Evolutionary conservation across 2,329 filamentous ascomycete genomes (phyloP).

Genomic region (Trichoderma koningiopsis): DNA sequence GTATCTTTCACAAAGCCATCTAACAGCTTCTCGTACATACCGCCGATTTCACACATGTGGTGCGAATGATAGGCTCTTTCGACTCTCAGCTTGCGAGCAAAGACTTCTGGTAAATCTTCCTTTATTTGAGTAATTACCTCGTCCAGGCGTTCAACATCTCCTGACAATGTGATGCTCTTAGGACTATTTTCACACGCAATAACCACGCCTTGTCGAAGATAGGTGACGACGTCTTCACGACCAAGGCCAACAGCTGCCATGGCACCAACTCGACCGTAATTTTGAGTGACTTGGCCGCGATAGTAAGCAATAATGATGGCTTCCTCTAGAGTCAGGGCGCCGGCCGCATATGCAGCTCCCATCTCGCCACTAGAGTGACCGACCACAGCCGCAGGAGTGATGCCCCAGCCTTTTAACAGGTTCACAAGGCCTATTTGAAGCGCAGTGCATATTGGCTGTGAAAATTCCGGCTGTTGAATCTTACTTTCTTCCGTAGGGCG

Average conservation of each 20-base stretch:
- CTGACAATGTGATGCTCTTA: constrained; percentile 51
- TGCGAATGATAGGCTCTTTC: constrained; percentile 54
- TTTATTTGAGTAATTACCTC: constrained; percentile 35
- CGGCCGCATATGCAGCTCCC: constrained; percentile 33
- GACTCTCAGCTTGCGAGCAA: constrained; percentile 48
- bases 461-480: constrained; percentile 8
- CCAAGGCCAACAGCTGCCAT: constrained; percentile 22
- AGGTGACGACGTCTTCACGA: background rate
- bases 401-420: background rate
- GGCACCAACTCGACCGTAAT: background rate
- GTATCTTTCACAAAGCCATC: background rate
- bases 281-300: background rate
- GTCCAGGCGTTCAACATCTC: constrained; percentile 46
- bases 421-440: constrained; percentile 11
- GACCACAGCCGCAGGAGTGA: background rate
- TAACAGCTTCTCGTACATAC: constrained; percentile 2
- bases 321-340: background rate
- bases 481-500: background rate
- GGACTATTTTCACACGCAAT: constrained; percentile 54
- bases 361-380: constrained; percentile 24
- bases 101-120: constrained; percentile 43
- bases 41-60: constrained; percentile 7
- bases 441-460: constrained; percentile 16
- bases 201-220: constrained; percentile 21
- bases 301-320: constrained; percentile 19